Evolutionary conservation across 352 stramenopile genomes (phyloP).

Genomic region (Globisporangium cystogenes): DNA sequence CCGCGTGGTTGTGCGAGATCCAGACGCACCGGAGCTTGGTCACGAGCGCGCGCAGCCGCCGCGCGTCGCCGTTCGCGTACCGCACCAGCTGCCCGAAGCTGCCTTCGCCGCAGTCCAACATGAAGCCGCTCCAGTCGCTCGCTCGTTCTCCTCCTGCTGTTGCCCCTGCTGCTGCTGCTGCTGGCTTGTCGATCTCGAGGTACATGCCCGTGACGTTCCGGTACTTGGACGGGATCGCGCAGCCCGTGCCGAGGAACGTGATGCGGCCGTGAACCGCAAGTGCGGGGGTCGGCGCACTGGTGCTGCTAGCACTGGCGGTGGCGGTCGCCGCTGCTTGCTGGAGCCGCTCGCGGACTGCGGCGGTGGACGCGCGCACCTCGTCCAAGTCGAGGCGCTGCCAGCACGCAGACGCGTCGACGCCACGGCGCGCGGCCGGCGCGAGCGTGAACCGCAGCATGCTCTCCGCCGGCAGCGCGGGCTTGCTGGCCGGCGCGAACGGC

Average conservation of each 20-base stretch:
- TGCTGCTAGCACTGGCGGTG: neutral
- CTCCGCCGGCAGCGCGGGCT: conserved; percentile 38
- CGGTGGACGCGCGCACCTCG: conserved; percentile 33
- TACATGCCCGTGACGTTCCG: conserved; percentile 97
- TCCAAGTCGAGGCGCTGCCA: conserved; percentile 44
- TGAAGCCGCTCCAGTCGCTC: conserved; percentile 52
- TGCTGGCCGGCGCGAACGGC: conserved; percentile 19
- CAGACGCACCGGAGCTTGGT: conserved; percentile 89
- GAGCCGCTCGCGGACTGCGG: conserved; percentile 8
- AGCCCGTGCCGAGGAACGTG: conserved; percentile 96
- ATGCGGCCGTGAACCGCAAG: conserved; percentile 36
- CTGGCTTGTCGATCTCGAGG: conserved; percentile 45
- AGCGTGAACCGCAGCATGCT: conserved; percentile 73
- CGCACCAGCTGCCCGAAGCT: conserved; percentile 91
- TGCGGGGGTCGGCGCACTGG: neutral
- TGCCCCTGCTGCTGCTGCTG: neutral
- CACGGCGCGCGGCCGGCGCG: conserved; percentile 45
- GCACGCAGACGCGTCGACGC: conserved; percentile 52
- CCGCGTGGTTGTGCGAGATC: conserved; percentile 97
- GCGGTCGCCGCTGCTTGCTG: neutral
- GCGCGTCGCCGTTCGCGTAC: conserved; percentile 36
- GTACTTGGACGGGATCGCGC: conserved; percentile 97
- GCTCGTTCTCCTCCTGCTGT: neutral
- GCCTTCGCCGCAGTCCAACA: conserved; percentile 97
- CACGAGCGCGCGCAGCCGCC: conserved; percentile 43